Conservation (phyloP, 2,329 filamentous ascomycete species). For the Neonectria hederae region DNA sequence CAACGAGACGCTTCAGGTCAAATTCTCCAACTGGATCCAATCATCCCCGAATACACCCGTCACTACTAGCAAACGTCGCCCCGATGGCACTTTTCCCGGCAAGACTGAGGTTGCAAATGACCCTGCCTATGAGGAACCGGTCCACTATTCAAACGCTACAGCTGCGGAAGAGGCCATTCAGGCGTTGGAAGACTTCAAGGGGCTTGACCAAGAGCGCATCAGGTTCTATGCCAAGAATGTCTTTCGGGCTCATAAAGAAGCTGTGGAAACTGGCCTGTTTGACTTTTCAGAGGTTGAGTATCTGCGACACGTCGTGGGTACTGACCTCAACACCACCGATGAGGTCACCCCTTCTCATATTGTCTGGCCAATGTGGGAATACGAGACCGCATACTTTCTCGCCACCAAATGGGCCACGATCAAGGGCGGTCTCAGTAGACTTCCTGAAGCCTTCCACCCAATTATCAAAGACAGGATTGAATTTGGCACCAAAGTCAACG, state of each 20-base stretch:
- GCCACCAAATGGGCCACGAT: slow-evolving; percentile 42
- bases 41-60: slow-evolving; percentile 50
- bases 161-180: slow-evolving; percentile 35
- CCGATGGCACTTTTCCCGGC: slow-evolving; percentile 41
- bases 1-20: slow-evolving; percentile 58
- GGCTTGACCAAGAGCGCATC: slow-evolving; percentile 32
- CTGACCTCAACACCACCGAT: slow-evolving; percentile 50
- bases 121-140: slow-evolving; percentile 26
- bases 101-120: slow-evolving; percentile 38
- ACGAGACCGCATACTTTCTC: slow-evolving; percentile 41
- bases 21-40: slow-evolving; percentile 72
- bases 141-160: slow-evolving; percentile 37
- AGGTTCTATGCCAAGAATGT: slow-evolving; percentile 41
- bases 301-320: slow-evolving; percentile 47
- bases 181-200: slow-evolving; percentile 42
- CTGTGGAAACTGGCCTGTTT: slow-evolving; percentile 41
- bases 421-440: slow-evolving; percentile 47
- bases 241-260: slow-evolving; percentile 45
- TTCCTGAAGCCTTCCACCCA: slow-evolving; percentile 48
- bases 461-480: slow-evolving; percentile 40
- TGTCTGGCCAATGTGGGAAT: slow-evolving; percentile 45
- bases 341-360: slow-evolving; percentile 41
- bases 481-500: slow-evolving; percentile 36
- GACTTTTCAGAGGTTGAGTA: slow-evolving; percentile 45
- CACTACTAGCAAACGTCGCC: slow-evolving; percentile 34